These are phyloP conservation scores for Halenospora varia DNA, from an alignment of 495 filamentous ascomycete species.

Conservation along the genomic window DNA sequence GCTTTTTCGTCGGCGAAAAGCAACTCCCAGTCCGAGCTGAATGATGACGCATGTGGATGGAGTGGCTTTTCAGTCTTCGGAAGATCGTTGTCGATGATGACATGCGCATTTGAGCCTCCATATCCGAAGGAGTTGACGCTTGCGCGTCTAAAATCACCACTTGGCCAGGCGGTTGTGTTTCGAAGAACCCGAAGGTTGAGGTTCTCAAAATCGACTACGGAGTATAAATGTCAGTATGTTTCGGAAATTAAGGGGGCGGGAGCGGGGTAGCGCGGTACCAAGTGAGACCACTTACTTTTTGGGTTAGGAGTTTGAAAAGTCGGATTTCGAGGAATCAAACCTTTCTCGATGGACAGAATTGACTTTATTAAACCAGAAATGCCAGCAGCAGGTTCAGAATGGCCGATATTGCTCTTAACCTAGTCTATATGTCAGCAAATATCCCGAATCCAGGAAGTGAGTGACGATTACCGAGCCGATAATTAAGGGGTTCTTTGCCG, in stretches of 20 bases:
- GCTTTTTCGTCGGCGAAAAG: slow-evolving; percentile 4
- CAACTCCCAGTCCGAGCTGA: background rate
- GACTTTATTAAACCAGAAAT: slow-evolving; percentile 55
- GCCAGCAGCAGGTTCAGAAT: slow-evolving; percentile 53
- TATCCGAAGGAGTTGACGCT: slow-evolving; percentile 44
- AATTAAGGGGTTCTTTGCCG: slow-evolving; percentile 24
- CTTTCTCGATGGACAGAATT: slow-evolving; percentile 50
- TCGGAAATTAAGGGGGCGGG: too few species aligned
- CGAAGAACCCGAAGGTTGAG: slow-evolving; percentile 26
- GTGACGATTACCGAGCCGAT: slow-evolving; percentile 51
- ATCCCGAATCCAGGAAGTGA: slow-evolving; percentile 29
- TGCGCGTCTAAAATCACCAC: background rate
- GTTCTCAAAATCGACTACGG: slow-evolving; percentile 28
- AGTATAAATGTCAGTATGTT: too few species aligned
- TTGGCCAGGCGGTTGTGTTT: slow-evolving; percentile 8
- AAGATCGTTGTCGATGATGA: slow-evolving; percentile 41
- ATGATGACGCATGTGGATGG: background rate
- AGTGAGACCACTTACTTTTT: slow-evolving; percentile 24
- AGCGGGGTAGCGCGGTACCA: too few species aligned
- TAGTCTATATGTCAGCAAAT: slow-evolving; percentile 7
- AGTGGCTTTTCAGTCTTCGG: background rate
- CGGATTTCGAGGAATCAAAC: slow-evolving; percentile 42
- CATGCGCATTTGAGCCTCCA: slow-evolving; percentile 56
- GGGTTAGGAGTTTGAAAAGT: slow-evolving; percentile 31
- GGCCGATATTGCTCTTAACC: slow-evolving; percentile 24